Evolutionary conservation across 1,284 basidiomycete genomes (phyloP).

Genomic region (Xerocomus nothofagi): DNA sequence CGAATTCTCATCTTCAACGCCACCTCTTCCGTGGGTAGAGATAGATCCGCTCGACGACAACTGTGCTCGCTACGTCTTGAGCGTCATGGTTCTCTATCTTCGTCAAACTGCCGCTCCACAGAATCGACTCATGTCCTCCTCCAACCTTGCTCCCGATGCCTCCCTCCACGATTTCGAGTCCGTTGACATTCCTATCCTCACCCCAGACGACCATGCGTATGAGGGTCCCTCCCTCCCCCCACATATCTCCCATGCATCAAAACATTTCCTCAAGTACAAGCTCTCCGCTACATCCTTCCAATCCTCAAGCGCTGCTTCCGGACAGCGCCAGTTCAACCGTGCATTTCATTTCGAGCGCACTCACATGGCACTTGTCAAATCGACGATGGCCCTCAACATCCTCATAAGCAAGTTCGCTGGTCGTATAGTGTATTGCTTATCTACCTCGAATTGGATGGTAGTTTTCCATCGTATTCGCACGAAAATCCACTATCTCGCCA

Average conservation of each 20-base stretch:
- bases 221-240: slow-evolving; percentile 31
- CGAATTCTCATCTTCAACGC: slow-evolving; percentile 40
- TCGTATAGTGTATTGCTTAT: slow-evolving; percentile 84
- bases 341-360: slow-evolving; percentile 65
- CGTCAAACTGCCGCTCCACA: slow-evolving; percentile 68
- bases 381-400: slow-evolving; percentile 55
- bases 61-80: slow-evolving; percentile 84
- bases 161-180: slow-evolving; percentile 72
- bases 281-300: slow-evolving; percentile 37
- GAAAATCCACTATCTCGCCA: slow-evolving; percentile 68
- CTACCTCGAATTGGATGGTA: slow-evolving; percentile 87
- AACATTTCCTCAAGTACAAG: slow-evolving; percentile 33
- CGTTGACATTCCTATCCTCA: slow-evolving; percentile 43
- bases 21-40: slow-evolving; percentile 55
- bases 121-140: slow-evolving; percentile 59
- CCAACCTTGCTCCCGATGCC: slow-evolving; percentile 62
- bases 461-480: slow-evolving; percentile 74
- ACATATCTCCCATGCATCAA: slow-evolving; percentile 34
- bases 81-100: slow-evolving; percentile 80
- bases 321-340: slow-evolving; percentile 30
- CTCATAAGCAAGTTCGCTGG: slow-evolving; percentile 71
- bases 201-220: slow-evolving; percentile 22
- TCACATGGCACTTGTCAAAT: slow-evolving; percentile 59
- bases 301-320: slow-evolving; percentile 26
- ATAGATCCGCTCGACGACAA: slow-evolving; percentile 80